Evolutionary conservation across 2,329 filamentous ascomycete species (phyloP), one percentile per base, ranked within the genome.

Genomic region (Diaporthe vaccinii): DNA sequence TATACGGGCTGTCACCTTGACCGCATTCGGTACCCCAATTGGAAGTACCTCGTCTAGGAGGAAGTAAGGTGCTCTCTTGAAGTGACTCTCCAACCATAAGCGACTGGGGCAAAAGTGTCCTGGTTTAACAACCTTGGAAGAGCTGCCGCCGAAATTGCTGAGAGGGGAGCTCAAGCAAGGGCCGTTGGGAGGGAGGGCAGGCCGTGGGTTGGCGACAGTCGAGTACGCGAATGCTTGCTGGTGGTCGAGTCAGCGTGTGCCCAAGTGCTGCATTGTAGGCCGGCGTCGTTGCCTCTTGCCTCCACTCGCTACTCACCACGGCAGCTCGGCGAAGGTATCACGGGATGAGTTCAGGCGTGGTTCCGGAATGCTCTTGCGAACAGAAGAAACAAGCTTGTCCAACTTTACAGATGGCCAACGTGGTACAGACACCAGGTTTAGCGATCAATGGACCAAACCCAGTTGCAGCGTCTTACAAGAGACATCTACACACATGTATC

Each of bases 21-120:
- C 70, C 10, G 70, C 53, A 10, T 73, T 62, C 41, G 70, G 69
- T 22, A 69, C 74, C n/a, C 49, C 39, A 15, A 73, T 73, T 2
- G 68, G 44, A 36, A 68, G 61, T 55, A 73, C 53, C 14, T 49
- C 55, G 17, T 51, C 41, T 8, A 75, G 41, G 53, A 72, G 28
- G 44, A 68, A 68, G 20, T 68, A 51, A 36, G 28, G 14, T 20
- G 39, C 20, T 9, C 22, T 39, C 57, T 39, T 22, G 22, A 14
- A 22, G n/a, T 28, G 39, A 25, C n/a, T 25, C 36, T 5, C 15
- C 14, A 41, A 22, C 15, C 15, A 28, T 28, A 15, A 10, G n/a
- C 36, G 15, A 28, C n/a, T 9, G 39, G 14, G 14, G 14, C n/a
- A 39, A 9, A 10, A 2, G 22, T 44, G 36, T 36, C 36, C 10